phyloP scores from a whole-genome alignment of 192 early-diverging fungal species.

The Backusella macrospora region DNA sequence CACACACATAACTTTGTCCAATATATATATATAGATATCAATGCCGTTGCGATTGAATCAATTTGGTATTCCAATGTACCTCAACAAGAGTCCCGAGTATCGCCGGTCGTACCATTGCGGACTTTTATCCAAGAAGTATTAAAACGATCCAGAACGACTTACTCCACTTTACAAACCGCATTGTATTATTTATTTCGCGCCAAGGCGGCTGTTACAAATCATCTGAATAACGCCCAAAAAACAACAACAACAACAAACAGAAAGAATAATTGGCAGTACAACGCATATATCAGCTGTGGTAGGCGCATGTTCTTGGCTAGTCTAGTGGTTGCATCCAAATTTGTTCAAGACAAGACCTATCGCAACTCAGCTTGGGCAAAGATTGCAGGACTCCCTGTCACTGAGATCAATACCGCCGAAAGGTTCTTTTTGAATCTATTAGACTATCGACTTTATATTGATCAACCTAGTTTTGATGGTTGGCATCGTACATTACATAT shows the following conservation, averaged over 20 bases:
- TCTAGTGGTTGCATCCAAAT: constrained; percentile 88
- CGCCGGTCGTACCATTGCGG: constrained; percentile 57
- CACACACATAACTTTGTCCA: background rate
- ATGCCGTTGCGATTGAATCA: constrained; percentile 56
- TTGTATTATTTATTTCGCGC: constrained; percentile 68
- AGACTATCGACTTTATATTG: constrained; percentile 78
- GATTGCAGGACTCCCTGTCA: constrained; percentile 79
- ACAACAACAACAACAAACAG: background rate
- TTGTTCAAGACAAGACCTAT: constrained; percentile 85
- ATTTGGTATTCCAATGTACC: constrained; percentile 44
- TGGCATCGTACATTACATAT: constrained; percentile 38
- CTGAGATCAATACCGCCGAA: constrained; percentile 87
- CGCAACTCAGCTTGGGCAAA: constrained; percentile 90
- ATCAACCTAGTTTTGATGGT: constrained; percentile 37
- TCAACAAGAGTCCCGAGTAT: constrained; percentile 29
- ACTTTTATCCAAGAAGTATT: constrained; percentile 75
- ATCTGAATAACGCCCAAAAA: constrained; percentile 11
- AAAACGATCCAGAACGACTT: constrained; percentile 75
- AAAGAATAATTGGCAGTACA: background rate
- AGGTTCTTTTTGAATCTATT: constrained; percentile 77
- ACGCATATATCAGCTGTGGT: constrained; percentile 61
- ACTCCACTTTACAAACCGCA: constrained; percentile 78
- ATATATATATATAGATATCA: too few species aligned
- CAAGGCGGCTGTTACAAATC: constrained; percentile 26
- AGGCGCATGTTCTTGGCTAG: constrained; percentile 85